These are phyloP conservation scores for Rhodotorula babjevae DNA, from an alignment of 768 basidiomycete genomes.

Conservation along the genomic window DNA sequence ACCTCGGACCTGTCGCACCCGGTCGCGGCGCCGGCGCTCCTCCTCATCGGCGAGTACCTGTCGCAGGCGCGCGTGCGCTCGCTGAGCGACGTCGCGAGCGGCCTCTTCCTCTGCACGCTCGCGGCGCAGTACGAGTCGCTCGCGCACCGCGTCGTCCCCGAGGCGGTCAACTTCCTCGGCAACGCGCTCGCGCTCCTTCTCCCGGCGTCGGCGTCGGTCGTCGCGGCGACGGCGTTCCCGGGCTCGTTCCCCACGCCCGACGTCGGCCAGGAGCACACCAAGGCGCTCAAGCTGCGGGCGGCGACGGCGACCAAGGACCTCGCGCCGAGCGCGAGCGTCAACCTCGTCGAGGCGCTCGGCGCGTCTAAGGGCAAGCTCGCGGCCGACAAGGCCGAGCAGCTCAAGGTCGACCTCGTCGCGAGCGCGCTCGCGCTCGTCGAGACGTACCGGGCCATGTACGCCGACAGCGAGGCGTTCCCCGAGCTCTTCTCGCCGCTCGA, in stretches of 20 bases:
- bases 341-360: slow-evolving; percentile 52
- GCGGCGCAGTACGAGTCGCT: slow-evolving; percentile 67
- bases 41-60: slow-evolving; percentile 88
- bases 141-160: slow-evolving; percentile 83
- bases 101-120: slow-evolving; percentile 81
- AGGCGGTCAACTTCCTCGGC: slow-evolving; percentile 74
- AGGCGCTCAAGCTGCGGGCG: slow-evolving; percentile 19
- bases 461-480: slow-evolving; percentile 56
- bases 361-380: slow-evolving; percentile 46
- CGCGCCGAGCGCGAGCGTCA: slow-evolving; percentile 51
- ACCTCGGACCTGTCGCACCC: slow-evolving; percentile 90
- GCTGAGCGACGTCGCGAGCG: slow-evolving; percentile 69
- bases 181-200: slow-evolving; percentile 68
- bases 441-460: slow-evolving; percentile 50
- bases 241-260: slow-evolving; percentile 70
- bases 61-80: slow-evolving; percentile 74
- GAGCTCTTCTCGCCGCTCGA: slow-evolving; percentile 73
- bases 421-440: slow-evolving; percentile 64
- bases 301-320: slow-evolving; percentile 46
- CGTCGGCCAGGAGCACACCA: slow-evolving; percentile 48
- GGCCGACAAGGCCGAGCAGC: slow-evolving; percentile 49
- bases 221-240: slow-evolving; percentile 57
- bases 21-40: slow-evolving; percentile 75
- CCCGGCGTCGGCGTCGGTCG: slow-evolving; percentile 48
- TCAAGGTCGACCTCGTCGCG: slow-evolving; percentile 67